Evolutionary conservation across 2,329 filamentous ascomycete genomes (phyloP).

Genomic region (Ophiostoma ips): DNA sequence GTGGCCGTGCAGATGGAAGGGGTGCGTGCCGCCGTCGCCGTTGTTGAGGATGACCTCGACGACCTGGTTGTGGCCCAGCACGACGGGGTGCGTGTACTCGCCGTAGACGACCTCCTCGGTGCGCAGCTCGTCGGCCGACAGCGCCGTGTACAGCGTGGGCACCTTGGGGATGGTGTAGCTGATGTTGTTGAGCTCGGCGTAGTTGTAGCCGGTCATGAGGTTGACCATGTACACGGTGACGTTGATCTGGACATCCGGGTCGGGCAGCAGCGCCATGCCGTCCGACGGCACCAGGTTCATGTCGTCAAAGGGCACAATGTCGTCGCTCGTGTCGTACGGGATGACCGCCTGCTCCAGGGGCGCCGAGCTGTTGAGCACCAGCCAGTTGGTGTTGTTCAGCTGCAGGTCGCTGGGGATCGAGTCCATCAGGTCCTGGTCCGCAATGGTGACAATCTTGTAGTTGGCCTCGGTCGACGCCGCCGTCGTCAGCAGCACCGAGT

Average conservation of each 20-base stretch:
- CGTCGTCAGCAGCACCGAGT: constrained; percentile 47
- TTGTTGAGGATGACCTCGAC: constrained; percentile 70
- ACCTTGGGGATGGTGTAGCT: constrained; percentile 65
- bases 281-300: constrained; percentile 57
- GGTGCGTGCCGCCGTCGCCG: constrained; percentile 55
- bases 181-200: constrained; percentile 61
- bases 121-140: constrained; percentile 43
- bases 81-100: constrained; percentile 47
- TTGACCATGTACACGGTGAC: constrained; percentile 54
- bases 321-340: constrained; percentile 22
- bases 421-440: constrained; percentile 49
- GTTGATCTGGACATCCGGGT: constrained; percentile 49
- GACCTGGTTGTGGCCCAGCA: constrained; percentile 53
- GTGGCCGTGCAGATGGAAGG: constrained; percentile 69
- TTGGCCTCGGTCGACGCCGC: constrained; percentile 48
- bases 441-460: constrained; percentile 43
- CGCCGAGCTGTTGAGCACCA: constrained; percentile 40
- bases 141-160: constrained; percentile 63
- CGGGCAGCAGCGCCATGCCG: constrained; percentile 41
- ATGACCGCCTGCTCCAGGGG: constrained; percentile 27
- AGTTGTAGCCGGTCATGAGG: constrained; percentile 31
- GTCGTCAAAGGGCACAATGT: constrained; percentile 60
- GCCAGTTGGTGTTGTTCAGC: constrained; percentile 52
- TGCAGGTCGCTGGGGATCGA: constrained; percentile 52
- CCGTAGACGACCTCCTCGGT: constrained; percentile 51